Evolutionary conservation across 495 filamentous ascomycete genomes (phyloP).

Genomic region (Aspergillus wentii): DNA sequence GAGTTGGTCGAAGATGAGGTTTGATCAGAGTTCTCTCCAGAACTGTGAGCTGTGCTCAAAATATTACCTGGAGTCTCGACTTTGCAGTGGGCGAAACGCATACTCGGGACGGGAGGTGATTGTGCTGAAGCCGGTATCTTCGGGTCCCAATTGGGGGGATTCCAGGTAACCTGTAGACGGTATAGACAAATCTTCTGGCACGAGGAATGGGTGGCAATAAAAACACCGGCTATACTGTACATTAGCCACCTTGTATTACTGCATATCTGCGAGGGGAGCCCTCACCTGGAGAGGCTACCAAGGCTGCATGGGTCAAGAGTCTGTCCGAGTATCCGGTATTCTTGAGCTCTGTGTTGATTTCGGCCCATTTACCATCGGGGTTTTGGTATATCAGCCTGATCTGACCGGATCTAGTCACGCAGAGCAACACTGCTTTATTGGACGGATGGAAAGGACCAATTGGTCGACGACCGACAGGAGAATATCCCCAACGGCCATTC

Average conservation of each 20-base stretch:
- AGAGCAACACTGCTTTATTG: slow-evolving; percentile 63
- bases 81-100: slow-evolving; percentile 37
- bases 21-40: slow-evolving; percentile 22
- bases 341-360: slow-evolving; percentile 64
- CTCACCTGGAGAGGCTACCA: slow-evolving; percentile 67
- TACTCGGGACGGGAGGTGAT: slow-evolving; percentile 37
- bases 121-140: slow-evolving; percentile 25
- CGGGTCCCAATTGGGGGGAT: slow-evolving; percentile 35
- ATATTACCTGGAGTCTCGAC: slow-evolving; percentile 34
- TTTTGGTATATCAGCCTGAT: slow-evolving; percentile 70
- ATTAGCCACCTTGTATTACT: not conserved
- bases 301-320: slow-evolving; percentile 72
- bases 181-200: slow-evolving; percentile 64
- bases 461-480: slow-evolving; percentile 41
- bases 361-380: slow-evolving; percentile 59
- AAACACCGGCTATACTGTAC: slow-evolving; percentile 41
- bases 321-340: slow-evolving; percentile 63
- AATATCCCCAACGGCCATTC: slow-evolving; percentile 48
- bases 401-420: slow-evolving; percentile 63
- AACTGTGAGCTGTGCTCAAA: slow-evolving; percentile 17
- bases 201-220: slow-evolving; percentile 61
- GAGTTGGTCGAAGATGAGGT: slow-evolving; percentile 29
- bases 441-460: slow-evolving; percentile 64
- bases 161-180: slow-evolving; percentile 50
- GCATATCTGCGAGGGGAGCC: not conserved